A percentile compares a stretch with the other conserved stretches of the same genome.
Evolutionary conservation across 108 stramenopile species (phyloP).

Genomic region (Fragilaria radians): DNA sequence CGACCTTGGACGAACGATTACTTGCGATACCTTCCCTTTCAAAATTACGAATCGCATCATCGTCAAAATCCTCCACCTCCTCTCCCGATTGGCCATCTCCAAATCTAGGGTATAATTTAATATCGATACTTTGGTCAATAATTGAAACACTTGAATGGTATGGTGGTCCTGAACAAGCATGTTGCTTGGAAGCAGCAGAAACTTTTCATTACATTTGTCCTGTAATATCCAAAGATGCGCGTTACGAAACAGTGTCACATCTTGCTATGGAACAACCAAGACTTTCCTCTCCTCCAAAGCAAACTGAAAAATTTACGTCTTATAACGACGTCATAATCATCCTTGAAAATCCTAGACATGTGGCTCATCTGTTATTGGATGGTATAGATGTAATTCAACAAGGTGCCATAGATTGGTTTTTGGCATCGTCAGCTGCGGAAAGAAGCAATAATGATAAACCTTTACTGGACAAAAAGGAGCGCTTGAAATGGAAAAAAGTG

Average conservation of each 20-base stretch:
- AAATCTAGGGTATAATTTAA: neutral
- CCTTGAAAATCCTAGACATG: slow-evolving; percentile 12
- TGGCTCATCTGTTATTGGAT: slow-evolving; percentile 34
- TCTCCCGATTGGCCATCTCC: neutral
- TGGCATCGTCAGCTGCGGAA: no score
- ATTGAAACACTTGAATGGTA: neutral
- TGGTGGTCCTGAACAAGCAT: neutral
- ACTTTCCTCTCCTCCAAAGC: neutral
- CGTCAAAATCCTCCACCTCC: no score
- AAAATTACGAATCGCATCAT: neutral
- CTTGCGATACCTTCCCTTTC: slow-evolving; percentile 12
- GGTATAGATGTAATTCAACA: slow-evolving; percentile 22
- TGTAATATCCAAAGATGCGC: slow-evolving; percentile 25
- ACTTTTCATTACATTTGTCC: slow-evolving; percentile 19
- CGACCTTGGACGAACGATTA: slow-evolving; percentile 19
- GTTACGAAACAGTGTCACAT: slow-evolving; percentile 13
- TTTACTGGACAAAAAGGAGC: neutral
- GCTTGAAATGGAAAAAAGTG: slow-evolving; percentile 12
- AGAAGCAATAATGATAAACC: neutral
- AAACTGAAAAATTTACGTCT: neutral
- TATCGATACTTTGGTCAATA: neutral
- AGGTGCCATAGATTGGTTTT: no score
- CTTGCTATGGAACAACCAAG: slow-evolving; percentile 9
- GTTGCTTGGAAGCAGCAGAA: slow-evolving; percentile 21
- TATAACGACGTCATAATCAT: neutral